These are phyloP conservation scores for Coffea eugenioides DNA, from an alignment of 257 asterid species.

Conservation along the genomic window DNA sequence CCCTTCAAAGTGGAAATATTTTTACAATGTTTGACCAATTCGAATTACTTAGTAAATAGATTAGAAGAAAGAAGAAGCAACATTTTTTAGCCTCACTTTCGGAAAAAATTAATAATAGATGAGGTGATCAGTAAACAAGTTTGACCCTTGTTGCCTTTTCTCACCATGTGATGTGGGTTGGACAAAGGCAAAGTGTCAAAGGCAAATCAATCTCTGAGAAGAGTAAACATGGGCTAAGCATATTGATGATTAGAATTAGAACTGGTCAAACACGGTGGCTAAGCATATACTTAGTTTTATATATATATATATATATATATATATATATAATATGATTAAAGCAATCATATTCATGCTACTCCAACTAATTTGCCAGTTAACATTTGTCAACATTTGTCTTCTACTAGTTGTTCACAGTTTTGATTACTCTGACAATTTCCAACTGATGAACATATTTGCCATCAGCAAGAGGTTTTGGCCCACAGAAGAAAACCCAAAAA, in stretches of 20 bases:
- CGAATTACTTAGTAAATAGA: too few species aligned
- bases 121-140: not conserved
- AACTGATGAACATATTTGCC: too few species aligned
- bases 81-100: not conserved
- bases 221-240: not conserved
- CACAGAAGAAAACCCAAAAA: too few species aligned
- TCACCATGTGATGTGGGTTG: not conserved
- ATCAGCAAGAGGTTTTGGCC: too few species aligned
- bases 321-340: not conserved
- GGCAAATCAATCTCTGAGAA: not conserved
- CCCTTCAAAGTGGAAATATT: too few species aligned
- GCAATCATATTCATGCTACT: not conserved
- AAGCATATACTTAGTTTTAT: not conserved
- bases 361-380: not conserved
- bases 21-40: too few species aligned
- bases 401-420: too few species aligned
- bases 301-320: too few species aligned
- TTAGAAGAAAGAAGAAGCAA: not conserved
- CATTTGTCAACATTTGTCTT: not conserved
- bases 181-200: not conserved
- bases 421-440: too few species aligned
- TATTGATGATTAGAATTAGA: not conserved
- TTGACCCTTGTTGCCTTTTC: not conserved
- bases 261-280: not conserved
- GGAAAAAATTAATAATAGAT: too few species aligned